A percentile compares a stretch with the other conserved stretches of the same genome.
Evolutionary conservation across 2,329 filamentous ascomycete species (phyloP).

Genomic region (Colletotrichum caudatum): DNA sequence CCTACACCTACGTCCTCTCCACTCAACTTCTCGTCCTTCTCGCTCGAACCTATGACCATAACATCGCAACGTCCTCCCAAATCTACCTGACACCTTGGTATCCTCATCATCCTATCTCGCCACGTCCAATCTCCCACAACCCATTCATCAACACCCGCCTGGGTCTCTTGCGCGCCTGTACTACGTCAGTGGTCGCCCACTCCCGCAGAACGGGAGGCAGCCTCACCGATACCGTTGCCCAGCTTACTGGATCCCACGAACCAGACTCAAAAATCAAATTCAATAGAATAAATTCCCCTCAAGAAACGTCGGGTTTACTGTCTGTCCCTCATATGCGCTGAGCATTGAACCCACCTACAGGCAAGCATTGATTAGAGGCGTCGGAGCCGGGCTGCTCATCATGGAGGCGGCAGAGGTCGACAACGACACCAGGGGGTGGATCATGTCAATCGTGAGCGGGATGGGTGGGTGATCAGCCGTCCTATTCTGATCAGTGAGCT

Average conservation of each 20-base stretch:
- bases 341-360: constrained; percentile 25
- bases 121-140: background rate
- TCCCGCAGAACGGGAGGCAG: constrained; percentile 25
- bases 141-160: constrained; percentile 5
- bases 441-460: constrained; percentile 88
- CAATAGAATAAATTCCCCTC: background rate
- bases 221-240: constrained; percentile 20
- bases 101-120: background rate
- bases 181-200: constrained; percentile 36
- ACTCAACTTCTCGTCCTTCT: background rate
- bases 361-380: constrained; percentile 37
- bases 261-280: background rate
- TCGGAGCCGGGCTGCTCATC: constrained; percentile 43
- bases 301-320: background rate
- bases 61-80: background rate
- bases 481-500: constrained; percentile 19
- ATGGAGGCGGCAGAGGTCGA: constrained; percentile 62
- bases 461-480: constrained; percentile 61
- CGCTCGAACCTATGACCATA: background rate
- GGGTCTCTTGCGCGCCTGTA: constrained; percentile 19
- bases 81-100: constrained; percentile 15
- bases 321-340: constrained; percentile 25
- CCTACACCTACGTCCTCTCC: constrained; percentile 11
- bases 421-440: constrained; percentile 93
- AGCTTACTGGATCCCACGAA: constrained; percentile 5